phyloP scores from a whole-genome alignment of 164 flowering plant species.

The Liriodendron chinense region DNA sequence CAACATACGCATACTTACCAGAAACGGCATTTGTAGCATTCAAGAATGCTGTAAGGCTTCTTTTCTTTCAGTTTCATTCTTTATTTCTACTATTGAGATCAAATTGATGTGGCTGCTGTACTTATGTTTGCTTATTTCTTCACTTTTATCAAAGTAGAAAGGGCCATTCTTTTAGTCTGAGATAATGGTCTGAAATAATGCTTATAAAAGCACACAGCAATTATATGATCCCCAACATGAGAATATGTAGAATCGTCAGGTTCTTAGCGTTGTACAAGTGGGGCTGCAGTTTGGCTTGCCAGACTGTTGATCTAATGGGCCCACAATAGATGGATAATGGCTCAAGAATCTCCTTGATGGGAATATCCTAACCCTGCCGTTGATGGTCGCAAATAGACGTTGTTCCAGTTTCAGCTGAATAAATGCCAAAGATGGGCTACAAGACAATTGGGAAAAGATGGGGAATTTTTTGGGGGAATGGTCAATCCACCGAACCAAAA shows the following conservation, averaged over 20 bases:
- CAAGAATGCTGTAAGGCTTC: slow-evolving; percentile 73
- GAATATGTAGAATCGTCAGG: not conserved
- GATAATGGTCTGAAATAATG: not conserved
- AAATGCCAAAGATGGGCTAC: too few relatives aligned
- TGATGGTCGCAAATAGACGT: not conserved
- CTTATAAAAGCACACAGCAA: not conserved
- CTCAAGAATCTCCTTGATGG: not conserved
- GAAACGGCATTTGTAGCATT: slow-evolving; percentile 79
- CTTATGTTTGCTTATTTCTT: too few relatives aligned
- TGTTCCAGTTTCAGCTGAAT: too few relatives aligned
- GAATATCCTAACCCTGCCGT: not conserved
- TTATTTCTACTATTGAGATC: not conserved
- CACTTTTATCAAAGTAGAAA: not conserved
- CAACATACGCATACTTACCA: slow-evolving; percentile 96
- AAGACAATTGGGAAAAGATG: too few relatives aligned
- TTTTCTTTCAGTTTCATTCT: slow-evolving; percentile 6
- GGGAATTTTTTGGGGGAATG: too few relatives aligned
- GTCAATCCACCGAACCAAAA: too few relatives aligned
- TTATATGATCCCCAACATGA: not conserved
- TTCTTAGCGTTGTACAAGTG: not conserved
- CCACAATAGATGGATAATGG: not conserved
- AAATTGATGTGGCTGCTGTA: not conserved
- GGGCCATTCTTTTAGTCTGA: not conserved
- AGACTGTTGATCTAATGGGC: not conserved
- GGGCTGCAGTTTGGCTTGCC: not conserved